Percentiles rank a stretch among this genome's conserved stretches.
These are phyloP conservation scores for Tilletia walkeri DNA, from an alignment of 1,284 basidiomycete species.

Conservation along the genomic window DNA sequence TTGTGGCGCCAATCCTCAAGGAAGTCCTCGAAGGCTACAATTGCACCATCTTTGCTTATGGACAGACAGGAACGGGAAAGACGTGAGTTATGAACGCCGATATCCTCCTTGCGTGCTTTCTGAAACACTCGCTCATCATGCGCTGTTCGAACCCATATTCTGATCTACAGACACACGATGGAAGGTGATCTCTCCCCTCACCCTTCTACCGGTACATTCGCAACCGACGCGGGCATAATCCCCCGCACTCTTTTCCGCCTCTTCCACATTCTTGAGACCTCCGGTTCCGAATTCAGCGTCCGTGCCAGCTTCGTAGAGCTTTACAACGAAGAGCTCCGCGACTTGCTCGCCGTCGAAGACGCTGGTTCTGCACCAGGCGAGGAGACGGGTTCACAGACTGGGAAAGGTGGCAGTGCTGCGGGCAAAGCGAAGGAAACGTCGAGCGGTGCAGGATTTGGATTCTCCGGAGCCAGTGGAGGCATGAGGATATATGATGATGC, in stretches of 20 bases:
- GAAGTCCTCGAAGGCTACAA: constrained; percentile 95
- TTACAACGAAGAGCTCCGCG: constrained; percentile 94
- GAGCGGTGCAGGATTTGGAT: neutral
- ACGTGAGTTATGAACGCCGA: constrained; percentile 65
- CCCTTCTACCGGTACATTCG: constrained; percentile 71
- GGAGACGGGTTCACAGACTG: neutral
- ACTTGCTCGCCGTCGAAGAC: constrained; percentile 62
- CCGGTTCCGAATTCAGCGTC: constrained; percentile 76
- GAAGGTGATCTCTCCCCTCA: constrained; percentile 49
- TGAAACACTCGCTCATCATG: neutral
- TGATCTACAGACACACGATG: constrained; percentile 44
- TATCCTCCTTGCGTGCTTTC: neutral
- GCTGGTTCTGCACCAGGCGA: neutral
- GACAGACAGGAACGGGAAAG: constrained; percentile 98
- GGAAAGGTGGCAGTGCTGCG: neutral
- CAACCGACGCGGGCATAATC: constrained; percentile 88
- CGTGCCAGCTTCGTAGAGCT: constrained; percentile 92
- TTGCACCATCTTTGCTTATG: constrained; percentile 97
- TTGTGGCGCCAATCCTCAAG: constrained; percentile 85
- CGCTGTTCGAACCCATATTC: too few species aligned
- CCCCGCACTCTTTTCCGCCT: constrained; percentile 91
- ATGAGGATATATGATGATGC: constrained; percentile 8
- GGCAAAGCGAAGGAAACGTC: neutral
- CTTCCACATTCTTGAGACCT: constrained; percentile 79
- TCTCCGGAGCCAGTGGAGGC: neutral